phyloP scores from a whole-genome alignment of 1,284 basidiomycete genomes.

The Cryptococcus sp. region DNA sequence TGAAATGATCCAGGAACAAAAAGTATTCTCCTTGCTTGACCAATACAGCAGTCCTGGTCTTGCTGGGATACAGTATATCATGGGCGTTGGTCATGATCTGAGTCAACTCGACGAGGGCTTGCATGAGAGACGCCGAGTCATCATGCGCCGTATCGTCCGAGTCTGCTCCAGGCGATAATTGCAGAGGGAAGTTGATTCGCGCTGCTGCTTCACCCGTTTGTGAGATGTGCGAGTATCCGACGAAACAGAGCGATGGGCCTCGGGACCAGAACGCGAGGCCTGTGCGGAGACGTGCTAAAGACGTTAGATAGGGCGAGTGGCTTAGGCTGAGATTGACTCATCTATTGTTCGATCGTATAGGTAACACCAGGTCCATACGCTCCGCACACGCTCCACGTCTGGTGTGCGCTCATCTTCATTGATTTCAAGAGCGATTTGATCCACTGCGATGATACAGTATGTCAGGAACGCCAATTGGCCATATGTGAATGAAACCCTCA shows the following conservation, averaged over 20 bases:
- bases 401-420: slow-evolving; percentile 38
- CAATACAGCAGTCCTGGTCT: slow-evolving; percentile 47
- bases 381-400: slow-evolving; percentile 49
- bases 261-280: slow-evolving; percentile 56
- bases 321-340: slow-evolving; percentile 13
- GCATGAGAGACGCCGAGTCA: slow-evolving; percentile 46
- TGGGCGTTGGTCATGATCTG: slow-evolving; percentile 56
- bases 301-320: slow-evolving; percentile 15
- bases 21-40: slow-evolving; percentile 55
- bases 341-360: slow-evolving; percentile 54
- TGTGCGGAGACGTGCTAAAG: slow-evolving; percentile 41
- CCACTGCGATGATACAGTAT: slow-evolving; percentile 23
- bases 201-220: slow-evolving; percentile 50
- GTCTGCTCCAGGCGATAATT: slow-evolving; percentile 32
- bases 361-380: slow-evolving; percentile 57
- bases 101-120: slow-evolving; percentile 50
- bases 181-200: slow-evolving; percentile 51
- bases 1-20: slow-evolving; percentile 51
- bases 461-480: neutral
- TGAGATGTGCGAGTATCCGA: slow-evolving; percentile 46
- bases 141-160: slow-evolving; percentile 16
- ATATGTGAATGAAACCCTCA: slow-evolving; percentile 21
- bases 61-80: slow-evolving; percentile 54
- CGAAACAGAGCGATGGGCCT: slow-evolving; percentile 53
- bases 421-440: slow-evolving; percentile 47